Conservation (phyloP, 2,329 filamentous ascomycete genomes). For the Botryotinia globosa region DNA sequence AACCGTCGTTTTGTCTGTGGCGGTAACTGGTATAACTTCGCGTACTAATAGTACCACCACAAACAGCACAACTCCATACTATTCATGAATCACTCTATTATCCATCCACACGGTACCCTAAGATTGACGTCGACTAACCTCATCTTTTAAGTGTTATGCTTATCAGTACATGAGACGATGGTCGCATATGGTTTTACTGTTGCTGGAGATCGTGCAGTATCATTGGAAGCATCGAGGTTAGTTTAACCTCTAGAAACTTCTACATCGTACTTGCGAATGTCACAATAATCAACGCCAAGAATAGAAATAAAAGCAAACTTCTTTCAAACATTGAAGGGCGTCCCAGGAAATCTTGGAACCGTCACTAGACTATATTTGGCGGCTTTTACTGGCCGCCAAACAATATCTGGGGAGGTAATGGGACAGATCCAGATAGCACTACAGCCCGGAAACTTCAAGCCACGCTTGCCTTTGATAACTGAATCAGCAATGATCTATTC, state of each 20-base stretch:
- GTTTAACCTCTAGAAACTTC: background rate
- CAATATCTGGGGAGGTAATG: conserved; percentile 23
- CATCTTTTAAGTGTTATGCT: background rate
- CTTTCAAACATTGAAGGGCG: conserved; percentile 53
- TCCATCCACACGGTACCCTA: background rate
- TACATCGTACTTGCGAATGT: conserved; percentile 46
- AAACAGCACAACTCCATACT: background rate
- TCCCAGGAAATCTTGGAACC: conserved; percentile 44
- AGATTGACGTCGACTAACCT: background rate
- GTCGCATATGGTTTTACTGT: conserved; percentile 5
- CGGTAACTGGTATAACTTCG: background rate
- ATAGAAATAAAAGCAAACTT: conserved; percentile 48
- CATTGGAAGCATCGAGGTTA: conserved; percentile 25
- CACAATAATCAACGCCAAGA: conserved; percentile 45
- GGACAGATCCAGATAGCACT: conserved; percentile 5
- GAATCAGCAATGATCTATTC: conserved; percentile 4
- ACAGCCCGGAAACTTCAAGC: background rate
- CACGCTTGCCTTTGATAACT: background rate
- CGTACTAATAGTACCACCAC: background rate
- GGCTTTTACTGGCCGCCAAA: conserved; percentile 32
- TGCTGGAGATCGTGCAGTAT: conserved; percentile 24
- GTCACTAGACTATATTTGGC: conserved; percentile 48
- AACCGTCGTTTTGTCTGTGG: background rate
- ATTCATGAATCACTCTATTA: background rate
- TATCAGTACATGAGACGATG: background rate